Evolutionary conservation across 2,329 filamentous ascomycete genomes (phyloP).

Genomic region (Chaetomium sp.): DNA sequence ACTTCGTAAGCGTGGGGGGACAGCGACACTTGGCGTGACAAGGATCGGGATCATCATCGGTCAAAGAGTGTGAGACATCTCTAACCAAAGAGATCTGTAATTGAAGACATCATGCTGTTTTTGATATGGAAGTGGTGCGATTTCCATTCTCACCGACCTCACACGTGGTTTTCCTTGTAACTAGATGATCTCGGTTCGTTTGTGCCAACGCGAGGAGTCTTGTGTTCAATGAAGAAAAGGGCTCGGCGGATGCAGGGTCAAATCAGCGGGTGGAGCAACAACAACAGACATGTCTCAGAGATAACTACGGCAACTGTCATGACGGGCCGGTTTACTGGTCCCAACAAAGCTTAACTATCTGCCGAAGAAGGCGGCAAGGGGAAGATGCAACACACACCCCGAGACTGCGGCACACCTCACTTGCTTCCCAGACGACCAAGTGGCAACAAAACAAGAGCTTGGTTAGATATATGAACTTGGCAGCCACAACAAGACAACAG

Average conservation of each 20-base stretch:
- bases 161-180: not conserved
- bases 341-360: not conserved
- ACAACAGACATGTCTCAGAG: conserved; percentile 1
- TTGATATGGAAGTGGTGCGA: not conserved
- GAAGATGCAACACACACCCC: not conserved
- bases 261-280: not conserved
- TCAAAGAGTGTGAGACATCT: not conserved
- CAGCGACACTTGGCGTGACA: not conserved
- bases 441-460: not conserved
- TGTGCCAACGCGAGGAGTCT: not conserved
- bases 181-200: not conserved
- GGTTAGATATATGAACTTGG: conserved; percentile 15
- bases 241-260: not conserved
- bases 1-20: not conserved
- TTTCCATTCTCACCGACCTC: not conserved
- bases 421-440: not conserved
- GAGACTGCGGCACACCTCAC: not conserved
- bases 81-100: not conserved
- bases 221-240: not conserved
- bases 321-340: not conserved
- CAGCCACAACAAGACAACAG: not conserved
- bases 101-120: not conserved
- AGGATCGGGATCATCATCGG: not conserved
- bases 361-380: not conserved
- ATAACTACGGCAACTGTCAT: not conserved